These are phyloP conservation scores for Vigna reflexopilosa DNA, from an alignment of 306 rosid species.

Conservation along the genomic window DNA sequence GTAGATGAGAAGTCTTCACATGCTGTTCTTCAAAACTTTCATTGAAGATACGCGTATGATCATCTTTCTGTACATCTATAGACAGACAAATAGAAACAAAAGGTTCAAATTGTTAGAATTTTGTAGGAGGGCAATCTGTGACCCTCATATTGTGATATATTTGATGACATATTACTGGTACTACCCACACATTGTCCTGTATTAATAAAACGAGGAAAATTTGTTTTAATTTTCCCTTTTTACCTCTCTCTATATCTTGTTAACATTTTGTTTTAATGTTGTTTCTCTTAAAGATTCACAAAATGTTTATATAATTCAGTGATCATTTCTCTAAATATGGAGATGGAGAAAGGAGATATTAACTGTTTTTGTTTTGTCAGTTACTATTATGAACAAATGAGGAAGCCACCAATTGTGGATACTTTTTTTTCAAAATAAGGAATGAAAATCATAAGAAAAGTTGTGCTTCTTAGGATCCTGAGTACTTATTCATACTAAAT, in stretches of 20 bases:
- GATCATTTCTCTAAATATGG: not conserved
- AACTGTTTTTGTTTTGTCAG: not conserved
- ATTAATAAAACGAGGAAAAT: slow-evolving; percentile 25
- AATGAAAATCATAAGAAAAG: not conserved
- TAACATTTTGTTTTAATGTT: too few species aligned
- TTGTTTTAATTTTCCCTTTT: slow-evolving; percentile 5
- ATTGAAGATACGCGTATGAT: slow-evolving; percentile 48
- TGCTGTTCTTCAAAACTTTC: slow-evolving; percentile 62
- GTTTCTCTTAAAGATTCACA: not conserved
- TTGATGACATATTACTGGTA: slow-evolving; percentile 20
- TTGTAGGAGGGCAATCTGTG: slow-evolving; percentile 42
- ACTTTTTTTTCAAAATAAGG: not conserved
- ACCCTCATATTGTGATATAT: slow-evolving; percentile 36
- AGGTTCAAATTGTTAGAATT: slow-evolving; percentile 15
- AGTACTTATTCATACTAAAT: too few species aligned
- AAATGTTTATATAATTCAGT: not conserved
- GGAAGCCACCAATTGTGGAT: not conserved
- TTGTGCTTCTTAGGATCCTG: too few species aligned
- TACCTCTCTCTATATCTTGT: not conserved
- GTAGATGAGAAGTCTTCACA: slow-evolving; percentile 17
- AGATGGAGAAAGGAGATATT: not conserved
- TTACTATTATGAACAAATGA: not conserved
- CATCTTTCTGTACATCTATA: slow-evolving; percentile 47
- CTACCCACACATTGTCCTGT: slow-evolving; percentile 12
- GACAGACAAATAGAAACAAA: slow-evolving; percentile 9